Evolutionary conservation across 164 flowering plant genomes (phyloP).

Genomic region (Annona cherimola): DNA sequence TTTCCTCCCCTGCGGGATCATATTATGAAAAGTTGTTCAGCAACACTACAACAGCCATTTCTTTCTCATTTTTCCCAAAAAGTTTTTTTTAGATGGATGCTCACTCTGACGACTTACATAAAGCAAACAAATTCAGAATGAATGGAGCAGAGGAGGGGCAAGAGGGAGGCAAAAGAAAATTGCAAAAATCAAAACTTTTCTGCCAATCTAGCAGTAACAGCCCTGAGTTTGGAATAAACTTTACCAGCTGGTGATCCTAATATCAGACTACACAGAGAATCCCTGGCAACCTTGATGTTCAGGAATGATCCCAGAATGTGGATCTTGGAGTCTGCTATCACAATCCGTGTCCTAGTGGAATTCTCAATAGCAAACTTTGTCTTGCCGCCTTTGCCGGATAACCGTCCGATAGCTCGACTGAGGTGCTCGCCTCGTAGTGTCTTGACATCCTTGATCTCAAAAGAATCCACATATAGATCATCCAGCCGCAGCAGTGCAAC

Average conservation of each 20-base stretch:
- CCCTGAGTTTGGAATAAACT: constrained; percentile 35
- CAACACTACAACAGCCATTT: too few species aligned
- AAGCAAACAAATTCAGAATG: too few species aligned
- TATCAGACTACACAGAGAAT: constrained; percentile 34
- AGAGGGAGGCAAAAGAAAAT: background rate
- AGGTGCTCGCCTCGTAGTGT: constrained; percentile 34
- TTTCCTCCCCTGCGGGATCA: too few species aligned
- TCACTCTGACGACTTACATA: too few species aligned
- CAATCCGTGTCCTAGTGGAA: constrained; percentile 27
- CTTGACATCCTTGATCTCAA: constrained; percentile 38
- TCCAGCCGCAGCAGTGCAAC: constrained; percentile 28
- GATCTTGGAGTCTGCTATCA: constrained; percentile 28
- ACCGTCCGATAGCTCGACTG: constrained; percentile 35
- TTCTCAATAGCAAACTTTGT: constrained; percentile 36
- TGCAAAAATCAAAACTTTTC: constrained; percentile 26
- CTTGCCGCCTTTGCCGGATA: constrained; percentile 37
- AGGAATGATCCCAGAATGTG: constrained; percentile 30
- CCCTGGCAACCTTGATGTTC: constrained; percentile 34
- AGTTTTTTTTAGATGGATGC: too few species aligned
- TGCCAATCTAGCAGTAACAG: constrained; percentile 29
- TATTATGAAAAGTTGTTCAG: too few species aligned
- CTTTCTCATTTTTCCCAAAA: too few species aligned
- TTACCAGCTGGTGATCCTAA: constrained; percentile 38
- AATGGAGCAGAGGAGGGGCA: too few species aligned
- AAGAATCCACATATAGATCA: constrained; percentile 33